Evolutionary conservation across 2,329 filamentous ascomycete genomes (phyloP), one percentile per base, ranked within the genome.

Genomic region (Stenocarpella maydis): DNA sequence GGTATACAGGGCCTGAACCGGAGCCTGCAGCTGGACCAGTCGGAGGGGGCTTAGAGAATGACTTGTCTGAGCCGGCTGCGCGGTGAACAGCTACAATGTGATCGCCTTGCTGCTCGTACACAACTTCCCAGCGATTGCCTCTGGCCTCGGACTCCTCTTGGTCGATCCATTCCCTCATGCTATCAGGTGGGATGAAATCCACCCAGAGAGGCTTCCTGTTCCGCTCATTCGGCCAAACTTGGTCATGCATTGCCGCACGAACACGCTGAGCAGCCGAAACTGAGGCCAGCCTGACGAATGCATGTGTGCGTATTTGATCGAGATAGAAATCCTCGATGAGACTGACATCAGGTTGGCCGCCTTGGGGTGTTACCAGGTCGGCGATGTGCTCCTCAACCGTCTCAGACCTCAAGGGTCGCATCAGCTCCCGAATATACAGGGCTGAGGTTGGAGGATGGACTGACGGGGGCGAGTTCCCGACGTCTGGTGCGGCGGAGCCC

Each of bases 341-440:
- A 43, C 87, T 83, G 7, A 86, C 78, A 61, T 90, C 83, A 1
- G 84, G 79, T 3, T 84, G 78, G 24, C 82, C 78, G 31, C 82
- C 82, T 1, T 87, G 83, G 0, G 90, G 84, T 3, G 89, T 85
- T 2, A 93, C 93, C 49, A 98, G 86, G 8, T 86, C 82, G 52
- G 87, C 78, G 5, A 98, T 84, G 76, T 98, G 90, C 1, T 87
- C 84, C 74, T 88, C 88, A 1, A 98, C 86, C 21, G 85, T 83
- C 31, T 84, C 82, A 0, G 89, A 87, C 70, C 93, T 91, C 26
- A 98, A 84, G 12, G 96, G 95, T 55, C 95, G 91, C 89, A 97
- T 95, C 67, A 98, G 88, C 75, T 97, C 91, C 78, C 91, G 91
- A 74, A 98, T 96, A 81, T 98, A 98, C 55, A 98, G 83, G 19